Percentiles rank a stretch among this genome's conserved stretches.
Conservation (phyloP, 1,139 yeast species). For the Candida sojae region DNA sequence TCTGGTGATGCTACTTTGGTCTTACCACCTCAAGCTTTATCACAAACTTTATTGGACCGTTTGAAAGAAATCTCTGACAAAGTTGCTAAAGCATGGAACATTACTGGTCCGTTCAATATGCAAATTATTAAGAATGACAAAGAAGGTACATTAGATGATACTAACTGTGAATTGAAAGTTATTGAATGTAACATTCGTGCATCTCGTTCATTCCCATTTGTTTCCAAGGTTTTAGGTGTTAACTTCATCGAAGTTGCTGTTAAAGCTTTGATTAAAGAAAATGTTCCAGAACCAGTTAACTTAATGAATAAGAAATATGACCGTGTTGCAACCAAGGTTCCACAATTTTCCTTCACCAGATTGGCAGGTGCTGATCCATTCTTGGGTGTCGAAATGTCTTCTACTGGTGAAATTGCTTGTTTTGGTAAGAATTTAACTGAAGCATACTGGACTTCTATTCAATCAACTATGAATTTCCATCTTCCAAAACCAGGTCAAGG, state of each 20-base stretch:
- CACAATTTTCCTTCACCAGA: constrained; percentile 97
- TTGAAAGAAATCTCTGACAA: constrained; percentile 85
- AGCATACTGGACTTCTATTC: constrained; percentile 97
- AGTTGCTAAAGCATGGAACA: constrained; percentile 92
- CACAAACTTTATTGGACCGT: constrained; percentile 59
- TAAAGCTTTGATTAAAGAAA: constrained; percentile 65
- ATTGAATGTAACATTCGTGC: constrained; percentile 99
- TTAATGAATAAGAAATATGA: constrained; percentile 61
- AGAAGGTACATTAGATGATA: constrained; percentile 43
- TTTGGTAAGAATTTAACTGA: constrained; percentile 84
- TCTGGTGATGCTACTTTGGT: constrained; percentile 98
- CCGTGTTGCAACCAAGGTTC: constrained; percentile 95
- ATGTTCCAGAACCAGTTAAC: constrained; percentile 69
- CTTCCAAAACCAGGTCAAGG: constrained; percentile 91
- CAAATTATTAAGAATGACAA: constrained; percentile 64
- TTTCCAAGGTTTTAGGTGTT: constrained; percentile 95
- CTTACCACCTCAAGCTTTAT: constrained; percentile 82
- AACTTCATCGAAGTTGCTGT: constrained; percentile 98
- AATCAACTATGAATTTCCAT: constrained; percentile 94
- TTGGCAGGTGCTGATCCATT: constrained; percentile 98
- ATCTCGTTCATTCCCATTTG: constrained; percentile 99
- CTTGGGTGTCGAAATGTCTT: constrained; percentile 98
- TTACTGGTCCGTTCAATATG: constrained; percentile 97
- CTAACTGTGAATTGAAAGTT: constrained; percentile 74
- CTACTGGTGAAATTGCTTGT: constrained; percentile 98